These are phyloP conservation scores for Cinnamomum chago DNA, from an alignment of 164 flowering plant genomes.

Conservation along the genomic window DNA sequence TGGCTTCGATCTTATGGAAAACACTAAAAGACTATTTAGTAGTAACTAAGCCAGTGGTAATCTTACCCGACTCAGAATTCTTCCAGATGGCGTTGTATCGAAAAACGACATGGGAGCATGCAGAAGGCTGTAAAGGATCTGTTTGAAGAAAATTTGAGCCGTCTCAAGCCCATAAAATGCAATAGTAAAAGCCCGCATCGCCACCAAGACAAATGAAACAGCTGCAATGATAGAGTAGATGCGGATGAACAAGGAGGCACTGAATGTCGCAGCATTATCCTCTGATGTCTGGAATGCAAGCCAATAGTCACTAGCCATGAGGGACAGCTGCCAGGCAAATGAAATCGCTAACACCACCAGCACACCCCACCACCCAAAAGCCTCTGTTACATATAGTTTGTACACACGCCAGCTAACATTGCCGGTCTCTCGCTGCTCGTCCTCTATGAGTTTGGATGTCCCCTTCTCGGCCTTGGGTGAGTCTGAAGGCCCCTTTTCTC, in stretches of 20 bases:
- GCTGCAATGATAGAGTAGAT: constrained; percentile 59
- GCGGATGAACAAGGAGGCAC: constrained; percentile 54
- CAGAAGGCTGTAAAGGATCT: constrained; percentile 68
- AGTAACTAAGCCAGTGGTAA: not conserved
- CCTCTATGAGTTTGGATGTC: constrained; percentile 71
- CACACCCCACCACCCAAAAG: constrained; percentile 94
- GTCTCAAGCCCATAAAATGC: constrained; percentile 72
- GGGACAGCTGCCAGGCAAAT: constrained; percentile 60
- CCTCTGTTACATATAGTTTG: constrained; percentile 75
- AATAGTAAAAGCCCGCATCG: constrained; percentile 41
- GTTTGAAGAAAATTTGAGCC: constrained; percentile 67
- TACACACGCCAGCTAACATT: constrained; percentile 66
- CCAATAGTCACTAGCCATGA: constrained; percentile 92
- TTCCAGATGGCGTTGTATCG: constrained; percentile 97
- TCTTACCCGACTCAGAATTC: constrained; percentile 88
- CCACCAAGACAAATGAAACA: constrained; percentile 44
- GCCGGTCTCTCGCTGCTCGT: constrained; percentile 86
- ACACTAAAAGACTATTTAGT: not conserved
- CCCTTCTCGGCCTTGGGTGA: constrained; percentile 34
- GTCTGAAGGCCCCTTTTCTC: constrained; percentile 35
- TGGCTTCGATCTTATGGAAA: not conserved
- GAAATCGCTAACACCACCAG: constrained; percentile 38
- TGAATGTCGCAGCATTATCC: constrained; percentile 41
- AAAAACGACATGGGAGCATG: constrained; percentile 99
- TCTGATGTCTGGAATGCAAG: constrained; percentile 84